Base-by-base conservation (phyloP, 225 moss, liverwort and hornwort species). In the Marchantia polymorpha region DNA sequence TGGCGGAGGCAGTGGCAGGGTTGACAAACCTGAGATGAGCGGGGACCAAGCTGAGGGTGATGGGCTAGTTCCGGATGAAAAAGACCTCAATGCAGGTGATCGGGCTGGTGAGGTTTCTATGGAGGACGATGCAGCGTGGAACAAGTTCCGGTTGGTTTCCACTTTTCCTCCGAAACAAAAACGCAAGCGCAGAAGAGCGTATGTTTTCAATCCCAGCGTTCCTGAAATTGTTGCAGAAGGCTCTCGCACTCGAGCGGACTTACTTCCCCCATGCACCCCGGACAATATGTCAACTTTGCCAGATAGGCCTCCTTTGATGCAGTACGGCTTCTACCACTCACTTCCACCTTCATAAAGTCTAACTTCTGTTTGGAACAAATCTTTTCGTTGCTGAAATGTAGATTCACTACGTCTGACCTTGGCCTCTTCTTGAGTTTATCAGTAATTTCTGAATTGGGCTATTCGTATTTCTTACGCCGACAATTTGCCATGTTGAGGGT, bases 141-240 rank as follows among this genome's bases (percentile, higher is more conserved):
- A 22, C 75, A 75, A 75, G 56, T 75, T 16, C 54, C 55, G 58
- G 13, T 29, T 75, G 75, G 17, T 54, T 75, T 58, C 75, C 55
- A 16, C 26, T 75, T 75, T 30, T 75, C 53, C 56, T 54, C 55
- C 55, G 0, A 75, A 75, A 22, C 75, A 59, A 46, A 75, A 75
- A 59, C 56, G 58, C 30, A 75, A 75, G 75, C 75, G 75, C 22
- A 59, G 59, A 59, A 59, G 75, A 17, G 55, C 25, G 25, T 75
- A 75, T 59, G 30, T 75, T 39, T 75, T 75, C 59, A 75, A 75
- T 59, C 75, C 75, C 58, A 75, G 58, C n/a, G 75, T 75, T 13
- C 54, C 75, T 59, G 75, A 75, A 46, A 58, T 75, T 60, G 75
- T 75, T 53, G 75, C 75, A 31, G 75, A 75, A 75, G 30, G 55